These are phyloP conservation scores for Lipomyces orientalis DNA, from an alignment of 805 yeast genomes.

Conservation along the genomic window DNA sequence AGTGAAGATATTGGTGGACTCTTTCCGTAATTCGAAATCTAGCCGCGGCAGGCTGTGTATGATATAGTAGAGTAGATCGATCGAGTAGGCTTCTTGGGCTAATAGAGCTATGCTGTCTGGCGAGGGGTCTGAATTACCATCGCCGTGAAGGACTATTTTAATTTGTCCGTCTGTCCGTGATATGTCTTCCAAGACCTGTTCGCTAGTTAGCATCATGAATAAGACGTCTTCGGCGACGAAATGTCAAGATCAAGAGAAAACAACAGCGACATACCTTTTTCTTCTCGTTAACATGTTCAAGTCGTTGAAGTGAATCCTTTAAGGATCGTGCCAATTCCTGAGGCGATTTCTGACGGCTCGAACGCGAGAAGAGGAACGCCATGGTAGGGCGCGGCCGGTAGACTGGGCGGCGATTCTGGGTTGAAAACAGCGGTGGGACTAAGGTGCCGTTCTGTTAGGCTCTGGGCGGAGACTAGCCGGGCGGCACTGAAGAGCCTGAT, in stretches of 20 bases:
- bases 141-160: constrained; percentile 70
- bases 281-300: constrained; percentile 47
- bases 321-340: constrained; percentile 78
- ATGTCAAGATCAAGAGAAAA: constrained; percentile 43
- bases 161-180: constrained; percentile 67
- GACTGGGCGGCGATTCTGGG: background rate
- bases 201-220: constrained; percentile 31
- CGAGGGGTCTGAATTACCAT: constrained; percentile 56
- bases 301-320: constrained; percentile 64
- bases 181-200: constrained; percentile 73
- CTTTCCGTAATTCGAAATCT: constrained; percentile 90
- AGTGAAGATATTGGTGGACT: constrained; percentile 72
- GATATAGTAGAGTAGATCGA: constrained; percentile 70
- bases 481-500: background rate
- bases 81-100: constrained; percentile 76
- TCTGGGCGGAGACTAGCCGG: background rate
- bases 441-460: background rate
- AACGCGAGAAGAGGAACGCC: constrained; percentile 88
- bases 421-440: background rate
- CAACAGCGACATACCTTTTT: constrained; percentile 44
- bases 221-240: background rate
- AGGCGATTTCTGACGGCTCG: constrained; percentile 80
- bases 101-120: constrained; percentile 77
- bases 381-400: constrained; percentile 47
- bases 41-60: constrained; percentile 64